These are phyloP conservation scores for Quercus engelmannii DNA, from an alignment of 306 rosid genomes.

Conservation along the genomic window DNA sequence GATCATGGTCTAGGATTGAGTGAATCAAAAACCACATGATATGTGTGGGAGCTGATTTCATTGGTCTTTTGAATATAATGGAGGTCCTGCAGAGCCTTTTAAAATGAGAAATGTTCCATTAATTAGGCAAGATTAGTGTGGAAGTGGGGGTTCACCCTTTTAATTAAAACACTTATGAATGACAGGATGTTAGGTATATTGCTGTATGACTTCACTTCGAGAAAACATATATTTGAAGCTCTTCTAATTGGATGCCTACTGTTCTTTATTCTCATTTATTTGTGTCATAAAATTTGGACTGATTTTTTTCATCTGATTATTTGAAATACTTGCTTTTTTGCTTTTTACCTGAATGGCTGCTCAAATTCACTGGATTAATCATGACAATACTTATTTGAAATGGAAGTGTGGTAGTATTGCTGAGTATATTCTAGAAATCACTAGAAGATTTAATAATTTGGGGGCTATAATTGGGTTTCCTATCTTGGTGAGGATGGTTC, in stretches of 20 bases:
- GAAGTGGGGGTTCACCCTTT: background rate
- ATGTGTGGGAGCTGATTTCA: background rate
- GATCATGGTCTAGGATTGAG: background rate
- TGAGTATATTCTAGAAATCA: too few species aligned
- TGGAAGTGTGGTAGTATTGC: background rate
- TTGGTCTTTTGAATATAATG: background rate
- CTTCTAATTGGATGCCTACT: background rate
- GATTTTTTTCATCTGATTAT: background rate
- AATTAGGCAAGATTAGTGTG: background rate
- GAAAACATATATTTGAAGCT: background rate
- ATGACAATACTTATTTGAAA: background rate
- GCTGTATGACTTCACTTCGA: background rate
- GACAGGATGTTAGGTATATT: too few species aligned
- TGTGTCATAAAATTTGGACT: background rate
- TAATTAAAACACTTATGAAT: too few species aligned
- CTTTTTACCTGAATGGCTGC: background rate
- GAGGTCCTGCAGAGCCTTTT: background rate
- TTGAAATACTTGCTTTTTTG: background rate
- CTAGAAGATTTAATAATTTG: too few species aligned
- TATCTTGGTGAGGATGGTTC: background rate
- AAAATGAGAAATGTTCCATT: background rate
- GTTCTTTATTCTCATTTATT: background rate
- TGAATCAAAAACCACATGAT: background rate
- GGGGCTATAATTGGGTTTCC: background rate
- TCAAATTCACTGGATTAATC: background rate